These are phyloP conservation scores for Boletus pseudo-olivaceus DNA, from an alignment of 768 basidiomycete species.

Conservation along the genomic window DNA sequence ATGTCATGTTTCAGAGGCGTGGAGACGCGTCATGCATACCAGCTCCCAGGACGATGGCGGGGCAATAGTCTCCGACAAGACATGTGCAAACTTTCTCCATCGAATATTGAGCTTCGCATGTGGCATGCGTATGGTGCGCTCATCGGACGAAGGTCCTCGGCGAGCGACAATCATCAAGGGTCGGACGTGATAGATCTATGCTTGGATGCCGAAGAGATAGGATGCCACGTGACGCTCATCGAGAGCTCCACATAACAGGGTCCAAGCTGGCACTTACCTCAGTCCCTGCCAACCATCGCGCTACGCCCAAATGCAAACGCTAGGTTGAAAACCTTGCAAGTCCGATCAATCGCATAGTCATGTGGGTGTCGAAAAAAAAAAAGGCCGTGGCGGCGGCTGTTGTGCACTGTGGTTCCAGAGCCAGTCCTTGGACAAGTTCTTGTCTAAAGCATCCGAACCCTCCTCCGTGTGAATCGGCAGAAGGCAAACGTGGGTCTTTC, in stretches of 20 bases:
- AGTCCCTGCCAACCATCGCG: neutral
- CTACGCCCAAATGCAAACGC: neutral
- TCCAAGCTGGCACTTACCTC: slow-evolving; percentile 4
- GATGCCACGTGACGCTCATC: neutral
- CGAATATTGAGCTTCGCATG: neutral
- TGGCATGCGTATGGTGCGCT: neutral
- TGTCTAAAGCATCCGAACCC: neutral
- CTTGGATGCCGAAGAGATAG: neutral
- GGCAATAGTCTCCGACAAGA: neutral
- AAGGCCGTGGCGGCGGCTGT: neutral
- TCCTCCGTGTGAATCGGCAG: neutral
- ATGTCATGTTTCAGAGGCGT: slow-evolving; percentile 8
- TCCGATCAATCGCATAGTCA: slow-evolving; percentile 1
- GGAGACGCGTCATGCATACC: neutral
- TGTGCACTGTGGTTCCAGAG: neutral
- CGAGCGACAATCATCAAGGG: slow-evolving; percentile 6
- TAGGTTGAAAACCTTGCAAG: neutral
- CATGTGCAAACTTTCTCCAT: neutral
- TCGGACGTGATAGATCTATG: neutral
- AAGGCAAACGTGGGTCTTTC: neutral
- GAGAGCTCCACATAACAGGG: slow-evolving; percentile 6
- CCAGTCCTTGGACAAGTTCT: neutral
- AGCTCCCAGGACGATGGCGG: neutral
- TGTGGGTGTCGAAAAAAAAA: neutral
- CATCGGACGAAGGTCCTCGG: slow-evolving; percentile 7